Conservation (phyloP, 228 moss, liverwort and hornwort species). For the Sphagnum fallax region DNA sequence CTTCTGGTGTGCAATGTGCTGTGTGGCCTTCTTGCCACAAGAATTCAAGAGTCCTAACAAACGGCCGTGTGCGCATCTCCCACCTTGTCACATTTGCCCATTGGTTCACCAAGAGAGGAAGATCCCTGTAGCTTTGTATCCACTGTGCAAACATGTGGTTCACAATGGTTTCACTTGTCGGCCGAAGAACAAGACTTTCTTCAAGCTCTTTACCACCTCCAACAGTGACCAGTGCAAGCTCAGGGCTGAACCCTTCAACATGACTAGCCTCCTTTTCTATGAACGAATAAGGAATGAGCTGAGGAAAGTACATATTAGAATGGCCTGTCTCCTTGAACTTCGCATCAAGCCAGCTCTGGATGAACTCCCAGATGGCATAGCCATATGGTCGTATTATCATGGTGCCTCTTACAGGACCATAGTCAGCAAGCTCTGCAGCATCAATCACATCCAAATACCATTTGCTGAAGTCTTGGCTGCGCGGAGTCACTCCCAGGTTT, state of each 20-base stretch:
- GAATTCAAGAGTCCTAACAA: conserved; percentile 88
- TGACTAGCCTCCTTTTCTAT: conserved; percentile 99
- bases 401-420: conserved; percentile 93
- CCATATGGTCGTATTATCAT: conserved; percentile 98
- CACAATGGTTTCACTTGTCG: conserved; percentile 94
- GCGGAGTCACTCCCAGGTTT: conserved; percentile 65
- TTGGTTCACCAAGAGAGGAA: conserved; percentile 87
- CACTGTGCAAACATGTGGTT: conserved; percentile 99
- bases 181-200: conserved; percentile 91
- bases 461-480: conserved; percentile 82
- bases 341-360: conserved; percentile 88
- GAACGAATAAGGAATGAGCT: conserved; percentile 98
- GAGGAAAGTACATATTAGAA: conserved; percentile 95
- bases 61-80: conserved; percentile 96
- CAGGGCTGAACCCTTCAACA: conserved; percentile 97
- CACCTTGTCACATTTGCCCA: conserved; percentile 98
- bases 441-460: conserved; percentile 96
- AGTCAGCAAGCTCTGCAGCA: conserved; percentile 92
- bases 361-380: conserved; percentile 93
- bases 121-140: conserved; percentile 92
- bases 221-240: conserved; percentile 94
- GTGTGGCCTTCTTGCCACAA: conserved; percentile 99
- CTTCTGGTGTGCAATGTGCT: conserved; percentile 63
- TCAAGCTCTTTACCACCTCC: conserved; percentile 99
- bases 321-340: conserved; percentile 93